phyloP scores from a whole-genome alignment of 1,139 yeast species.

The Pichia sp. region DNA sequence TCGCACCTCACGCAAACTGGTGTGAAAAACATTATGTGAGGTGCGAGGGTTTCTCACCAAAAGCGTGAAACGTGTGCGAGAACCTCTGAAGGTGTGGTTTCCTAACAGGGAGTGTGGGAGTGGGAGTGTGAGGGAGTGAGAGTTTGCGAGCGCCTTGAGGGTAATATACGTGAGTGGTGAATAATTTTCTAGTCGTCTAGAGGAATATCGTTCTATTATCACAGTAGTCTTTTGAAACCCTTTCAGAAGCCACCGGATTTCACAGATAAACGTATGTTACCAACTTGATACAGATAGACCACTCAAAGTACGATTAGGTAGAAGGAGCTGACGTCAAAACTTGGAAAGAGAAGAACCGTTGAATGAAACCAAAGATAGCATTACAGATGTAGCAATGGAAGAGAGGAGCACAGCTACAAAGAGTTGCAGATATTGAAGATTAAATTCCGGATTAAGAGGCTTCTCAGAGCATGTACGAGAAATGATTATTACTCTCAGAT shows the following conservation, averaged over 20 bases:
- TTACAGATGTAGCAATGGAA: too few relatives aligned
- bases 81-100: background rate
- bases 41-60: background rate
- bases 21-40: background rate
- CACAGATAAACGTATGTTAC: slow-evolving; percentile 11
- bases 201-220: background rate
- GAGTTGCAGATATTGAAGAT: too few relatives aligned
- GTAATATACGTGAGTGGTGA: background rate
- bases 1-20: background rate
- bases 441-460: too few relatives aligned
- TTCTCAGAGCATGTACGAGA: too few relatives aligned
- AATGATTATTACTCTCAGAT: too few relatives aligned
- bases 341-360: too few relatives aligned
- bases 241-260: background rate
- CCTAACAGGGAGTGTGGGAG: background rate
- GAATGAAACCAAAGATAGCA: background rate
- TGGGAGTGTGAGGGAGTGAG: too few relatives aligned
- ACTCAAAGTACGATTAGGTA: slow-evolving; percentile 11
- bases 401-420: too few relatives aligned
- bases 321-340: too few relatives aligned
- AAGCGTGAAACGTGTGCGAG: background rate
- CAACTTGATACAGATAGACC: background rate
- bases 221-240: background rate
- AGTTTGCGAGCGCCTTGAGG: background rate
- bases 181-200: background rate